Evolutionary conservation across 129 eudicot genomes (phyloP).

Genomic region (Saussurea involucrata): DNA sequence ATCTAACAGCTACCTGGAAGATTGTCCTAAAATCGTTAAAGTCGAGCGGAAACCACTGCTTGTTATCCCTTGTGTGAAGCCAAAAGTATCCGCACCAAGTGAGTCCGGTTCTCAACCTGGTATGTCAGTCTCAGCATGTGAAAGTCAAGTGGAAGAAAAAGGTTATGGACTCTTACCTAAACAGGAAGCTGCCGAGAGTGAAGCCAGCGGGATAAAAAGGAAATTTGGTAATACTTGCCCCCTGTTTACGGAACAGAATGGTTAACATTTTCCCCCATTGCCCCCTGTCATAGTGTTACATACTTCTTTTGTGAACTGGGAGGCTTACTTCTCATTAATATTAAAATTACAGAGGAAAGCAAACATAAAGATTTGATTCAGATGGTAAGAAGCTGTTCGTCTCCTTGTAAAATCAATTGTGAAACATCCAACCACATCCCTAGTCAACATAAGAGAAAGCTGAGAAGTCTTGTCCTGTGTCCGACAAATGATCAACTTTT

Average conservation of each 20-base stretch:
- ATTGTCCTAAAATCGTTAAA: conserved; percentile 10
- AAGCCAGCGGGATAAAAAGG: conserved; percentile 43
- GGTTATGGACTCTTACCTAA: conserved; percentile 22
- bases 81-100: conserved; percentile 30
- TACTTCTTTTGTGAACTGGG: background rate
- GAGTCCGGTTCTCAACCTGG: conserved; percentile 25
- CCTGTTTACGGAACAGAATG: background rate
- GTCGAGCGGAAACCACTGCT: conserved; percentile 38
- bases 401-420: conserved; percentile 38
- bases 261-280: too few relatives aligned
- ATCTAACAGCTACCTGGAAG: conserved; percentile 12
- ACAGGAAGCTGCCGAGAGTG: conserved; percentile 27
- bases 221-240: conserved; percentile 39
- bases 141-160: conserved; percentile 20
- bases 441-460: conserved; percentile 79
- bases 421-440: conserved; percentile 33
- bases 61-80: conserved; percentile 38
- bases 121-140: conserved; percentile 3
- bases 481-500: conserved; percentile 70
- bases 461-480: conserved; percentile 61
- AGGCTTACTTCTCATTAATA: background rate
- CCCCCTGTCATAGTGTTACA: background rate
- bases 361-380: conserved; percentile 51
- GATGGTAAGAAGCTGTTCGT: conserved; percentile 35
- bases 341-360: conserved; percentile 36